Conservation (phyloP, 371 early-diverging fungal genomes). For the Rhizopus microsporus region DNA sequence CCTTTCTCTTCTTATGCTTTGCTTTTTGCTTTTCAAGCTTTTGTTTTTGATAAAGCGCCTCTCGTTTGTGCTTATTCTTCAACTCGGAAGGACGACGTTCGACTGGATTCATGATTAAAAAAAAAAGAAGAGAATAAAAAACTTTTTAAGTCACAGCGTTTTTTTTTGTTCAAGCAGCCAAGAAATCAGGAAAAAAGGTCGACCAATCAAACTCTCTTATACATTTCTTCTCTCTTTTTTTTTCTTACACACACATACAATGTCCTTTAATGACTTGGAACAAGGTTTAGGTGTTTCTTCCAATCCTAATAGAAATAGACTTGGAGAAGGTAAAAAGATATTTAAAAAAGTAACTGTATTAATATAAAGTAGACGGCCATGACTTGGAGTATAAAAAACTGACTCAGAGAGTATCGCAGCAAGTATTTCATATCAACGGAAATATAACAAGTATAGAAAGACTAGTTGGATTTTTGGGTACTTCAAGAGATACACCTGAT, state of each 20-base stretch:
- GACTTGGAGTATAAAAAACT: constrained; percentile 59
- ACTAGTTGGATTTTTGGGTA: constrained; percentile 77
- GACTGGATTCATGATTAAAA: constrained; percentile 1
- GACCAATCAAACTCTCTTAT: neutral
- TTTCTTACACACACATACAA: constrained; percentile 7
- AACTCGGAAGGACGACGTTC: constrained; percentile 48
- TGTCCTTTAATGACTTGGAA: constrained; percentile 64
- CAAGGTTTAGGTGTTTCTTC: constrained; percentile 44
- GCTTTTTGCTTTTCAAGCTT: constrained; percentile 70
- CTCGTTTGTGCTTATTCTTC: constrained; percentile 82
- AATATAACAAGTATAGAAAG: constrained; percentile 84
- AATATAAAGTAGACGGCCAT: constrained; percentile 40
- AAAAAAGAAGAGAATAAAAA: neutral
- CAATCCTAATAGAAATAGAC: constrained; percentile 12
- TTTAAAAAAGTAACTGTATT: constrained; percentile 21
- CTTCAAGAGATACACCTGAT: constrained; percentile 75
- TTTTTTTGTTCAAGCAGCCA: neutral
- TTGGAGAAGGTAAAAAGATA: constrained; percentile 2
- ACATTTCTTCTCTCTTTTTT: neutral
- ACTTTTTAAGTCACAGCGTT: neutral
- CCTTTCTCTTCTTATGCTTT: constrained; percentile 75
- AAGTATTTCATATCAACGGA: constrained; percentile 74
- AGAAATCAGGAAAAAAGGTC: neutral
- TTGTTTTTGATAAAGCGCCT: constrained; percentile 73
- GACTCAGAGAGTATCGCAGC: constrained; percentile 65